Base-by-base conservation (phyloP, 495 filamentous ascomycete species). In the Aspergillus haitiensis region DNA sequence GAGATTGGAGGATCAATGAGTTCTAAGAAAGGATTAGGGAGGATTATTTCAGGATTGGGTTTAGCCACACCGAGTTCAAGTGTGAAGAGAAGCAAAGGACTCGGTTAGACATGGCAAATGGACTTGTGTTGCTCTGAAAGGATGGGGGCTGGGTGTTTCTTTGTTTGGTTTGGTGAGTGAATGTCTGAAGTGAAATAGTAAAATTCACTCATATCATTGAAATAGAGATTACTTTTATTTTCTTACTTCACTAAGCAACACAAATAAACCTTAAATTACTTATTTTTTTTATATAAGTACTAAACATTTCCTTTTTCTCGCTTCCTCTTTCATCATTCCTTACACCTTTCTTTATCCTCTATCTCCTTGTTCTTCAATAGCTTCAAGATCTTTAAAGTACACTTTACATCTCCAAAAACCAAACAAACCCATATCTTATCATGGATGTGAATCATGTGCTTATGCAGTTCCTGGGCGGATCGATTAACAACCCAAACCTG, bases 101-200 rank as follows among this genome's bases (percentile, higher is more conserved):
- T 47, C 42, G 48, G 63, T 15, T 52, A 48, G 56, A 62, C 60
- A 64, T 60, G 58, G 39, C 58, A 32, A 53, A 61, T 60, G 35
- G 60, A 32, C 11, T 55, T 62, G 61, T 56, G 56, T 66, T 66
- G 49, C 52, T 52, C 13, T 31, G n/a, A 33, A 32, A 21, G 47
- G 50, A 54, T 54, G 60, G 58, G 39, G 63, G 66, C 59, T 66
- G 63, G 64, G 52, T 36, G 31, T 58, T 66, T 69, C 66, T 69
- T 69, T 66, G 66, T 69, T 63, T 58, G 42, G 18, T 50, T 56
- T 34, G 31, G 37, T 18, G 39, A 48, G 55, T 65, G 58, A 65
- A 59, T 63, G 12, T 55, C 21, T 42, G 49, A 47, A 60, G 52
- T 54, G 3, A 46, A 50, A 60, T 39, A n/a, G n/a, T n/a, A n/a